Base-by-base conservation (phyloP, 148 eudicot species). In the Rhododendron molle region DNA sequence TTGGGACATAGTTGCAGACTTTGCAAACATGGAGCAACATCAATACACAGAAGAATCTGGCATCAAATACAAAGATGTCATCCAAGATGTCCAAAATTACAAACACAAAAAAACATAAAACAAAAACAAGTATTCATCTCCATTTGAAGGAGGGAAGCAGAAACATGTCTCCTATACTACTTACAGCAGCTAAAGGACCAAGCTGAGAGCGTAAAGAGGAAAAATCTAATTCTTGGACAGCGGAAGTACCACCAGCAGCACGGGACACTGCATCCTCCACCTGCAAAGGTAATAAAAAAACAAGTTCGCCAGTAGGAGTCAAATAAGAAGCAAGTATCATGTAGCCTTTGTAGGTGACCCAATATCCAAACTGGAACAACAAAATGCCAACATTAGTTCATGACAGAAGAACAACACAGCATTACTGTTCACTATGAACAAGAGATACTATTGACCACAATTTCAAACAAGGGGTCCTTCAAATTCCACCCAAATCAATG, bases 41-140 rank as follows among this genome's bases (percentile, higher is more conserved):
- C 99, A 80, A 97, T 89, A 85, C 99, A 97, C 30, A 97, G 91
- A 88, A 97, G 95, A 86, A 93, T 92, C 99, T 97, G 92, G 56
- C 49, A 85, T n/a, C 46, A 83, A 81, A 38, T 81, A 65, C 71
- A 81, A 49, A 82, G 1, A 79, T 28, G 65, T 84, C 82, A 87
- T 30, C 65, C 60, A 44, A 81, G 50, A 80, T 7, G 65, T 69
- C 43, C 46, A 76, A 36, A 84, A 76, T 74, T 14, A 2, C 28
- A 1, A 3, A 49, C 18, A 44, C 14, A 84, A 0, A 76, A 21
- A 23, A 20, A 28, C 12, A 50, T 43, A 60, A 43, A 30, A 3
- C 60, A 74, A 71, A 73, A 54, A 15, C 16, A 38, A 83, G 54
- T 1, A 20, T 81, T 30, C 47, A 49, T 76, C 3, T 26, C 67